These are phyloP conservation scores for Oligophagozyma castellii DNA, from an alignment of 1,139 yeast genomes.

Conservation along the genomic window DNA sequence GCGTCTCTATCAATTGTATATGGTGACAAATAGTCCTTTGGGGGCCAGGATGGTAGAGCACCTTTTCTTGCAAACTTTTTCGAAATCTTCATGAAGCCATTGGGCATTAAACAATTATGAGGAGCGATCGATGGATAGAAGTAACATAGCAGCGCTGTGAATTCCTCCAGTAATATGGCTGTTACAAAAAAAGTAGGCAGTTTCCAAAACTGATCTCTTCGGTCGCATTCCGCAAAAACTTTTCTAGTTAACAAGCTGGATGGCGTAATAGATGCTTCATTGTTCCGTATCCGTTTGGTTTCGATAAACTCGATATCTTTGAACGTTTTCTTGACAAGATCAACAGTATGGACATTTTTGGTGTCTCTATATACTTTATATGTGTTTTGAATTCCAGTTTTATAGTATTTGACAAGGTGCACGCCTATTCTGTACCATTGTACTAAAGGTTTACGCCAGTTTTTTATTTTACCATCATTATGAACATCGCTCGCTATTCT, in stretches of 20 bases:
- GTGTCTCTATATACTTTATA: conserved; percentile 11
- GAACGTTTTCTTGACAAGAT: neutral
- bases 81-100: conserved; percentile 14
- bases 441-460: conserved; percentile 19
- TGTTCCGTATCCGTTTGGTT: conserved; percentile 4
- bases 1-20: conserved; percentile 3
- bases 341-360: conserved; percentile 2
- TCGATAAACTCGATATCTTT: conserved; percentile 13
- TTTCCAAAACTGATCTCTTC: conserved; percentile 19
- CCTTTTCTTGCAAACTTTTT: conserved; percentile 2
- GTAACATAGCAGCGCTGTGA: conserved; percentile 15
- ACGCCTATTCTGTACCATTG: conserved; percentile 19
- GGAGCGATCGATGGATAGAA: conserved; percentile 19
- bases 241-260: conserved; percentile 12
- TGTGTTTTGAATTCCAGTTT: conserved; percentile 14
- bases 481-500: conserved; percentile 10
- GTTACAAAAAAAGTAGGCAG: conserved; percentile 16
- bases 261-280: conserved; percentile 2
- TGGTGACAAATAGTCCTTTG: conserved; percentile 3
- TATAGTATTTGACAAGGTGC: conserved; percentile 12
- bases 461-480: conserved; percentile 10
- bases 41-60: neutral
- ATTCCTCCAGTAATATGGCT: conserved; percentile 18
- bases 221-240: conserved; percentile 13
- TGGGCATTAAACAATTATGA: conserved; percentile 19